Conservation (phyloP, 73 alveolate species). For the Tetrahymena elliotti region DNA sequence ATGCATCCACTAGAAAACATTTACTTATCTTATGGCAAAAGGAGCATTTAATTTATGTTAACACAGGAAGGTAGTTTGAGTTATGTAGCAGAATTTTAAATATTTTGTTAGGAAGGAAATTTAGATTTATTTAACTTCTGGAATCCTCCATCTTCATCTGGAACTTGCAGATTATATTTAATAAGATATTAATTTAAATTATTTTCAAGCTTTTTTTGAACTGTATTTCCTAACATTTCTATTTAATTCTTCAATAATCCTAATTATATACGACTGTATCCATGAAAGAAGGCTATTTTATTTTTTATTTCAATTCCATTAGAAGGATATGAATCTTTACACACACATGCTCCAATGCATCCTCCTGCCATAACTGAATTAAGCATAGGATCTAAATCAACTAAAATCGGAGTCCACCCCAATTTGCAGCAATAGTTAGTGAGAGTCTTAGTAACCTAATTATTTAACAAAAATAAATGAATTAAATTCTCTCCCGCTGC, state of each 20-base stretch:
- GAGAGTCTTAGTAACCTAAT: background rate
- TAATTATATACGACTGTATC: background rate
- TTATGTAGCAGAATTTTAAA: background rate
- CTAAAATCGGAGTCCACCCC: background rate
- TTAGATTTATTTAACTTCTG: background rate
- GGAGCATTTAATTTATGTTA: background rate
- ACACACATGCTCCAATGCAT: background rate
- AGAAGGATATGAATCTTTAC: background rate
- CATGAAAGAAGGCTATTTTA: background rate
- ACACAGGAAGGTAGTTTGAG: background rate
- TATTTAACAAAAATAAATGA: background rate
- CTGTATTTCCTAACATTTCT: background rate
- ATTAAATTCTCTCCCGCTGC: background rate
- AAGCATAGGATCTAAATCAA: background rate
- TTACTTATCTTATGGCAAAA: background rate
- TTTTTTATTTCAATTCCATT: background rate
- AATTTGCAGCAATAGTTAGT: background rate
- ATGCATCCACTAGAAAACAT: background rate
- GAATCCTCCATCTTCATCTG: background rate
- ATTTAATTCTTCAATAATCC: background rate
- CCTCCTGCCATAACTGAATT: background rate
- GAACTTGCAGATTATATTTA: background rate
- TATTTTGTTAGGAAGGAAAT: background rate
- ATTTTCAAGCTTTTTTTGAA: background rate
- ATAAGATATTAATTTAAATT: background rate